Conservation (phyloP, 177 flowering plant species). For the Vitis hybrid region DNA sequence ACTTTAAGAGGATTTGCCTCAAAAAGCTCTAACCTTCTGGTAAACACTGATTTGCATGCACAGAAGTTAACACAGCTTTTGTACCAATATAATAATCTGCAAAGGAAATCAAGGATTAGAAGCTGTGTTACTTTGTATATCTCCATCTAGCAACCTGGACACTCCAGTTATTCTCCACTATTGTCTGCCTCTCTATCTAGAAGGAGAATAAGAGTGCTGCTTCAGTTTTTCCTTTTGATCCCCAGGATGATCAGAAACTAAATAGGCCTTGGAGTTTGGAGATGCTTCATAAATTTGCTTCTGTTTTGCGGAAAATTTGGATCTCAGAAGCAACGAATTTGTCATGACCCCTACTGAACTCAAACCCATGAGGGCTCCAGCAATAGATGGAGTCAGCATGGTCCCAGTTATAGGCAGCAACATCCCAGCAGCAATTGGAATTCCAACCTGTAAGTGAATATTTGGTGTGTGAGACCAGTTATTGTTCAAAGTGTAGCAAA, state of each 20-base stretch:
- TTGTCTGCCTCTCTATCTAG: conserved; percentile 21
- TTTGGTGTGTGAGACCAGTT: background rate
- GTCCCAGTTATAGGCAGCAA: conserved; percentile 85
- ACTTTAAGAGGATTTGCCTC: too few relatives aligned
- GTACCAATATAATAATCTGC: too few relatives aligned
- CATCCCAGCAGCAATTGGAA: conserved; percentile 92
- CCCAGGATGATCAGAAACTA: conserved; percentile 15
- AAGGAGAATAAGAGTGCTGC: conserved; percentile 18
- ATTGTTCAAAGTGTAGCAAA: background rate
- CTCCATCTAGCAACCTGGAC: too few relatives aligned
- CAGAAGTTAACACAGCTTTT: too few relatives aligned
- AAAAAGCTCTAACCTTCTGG: too few relatives aligned
- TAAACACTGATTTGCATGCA: too few relatives aligned
- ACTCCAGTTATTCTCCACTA: background rate
- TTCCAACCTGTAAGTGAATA: conserved; percentile 58
- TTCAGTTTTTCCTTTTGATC: conserved; percentile 21
- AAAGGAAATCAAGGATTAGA: too few relatives aligned
- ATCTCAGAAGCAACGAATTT: conserved; percentile 77
- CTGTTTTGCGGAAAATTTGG: conserved; percentile 49
- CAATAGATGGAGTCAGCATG: conserved; percentile 91
- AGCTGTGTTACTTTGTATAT: too few relatives aligned
- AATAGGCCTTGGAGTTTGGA: conserved; percentile 11
- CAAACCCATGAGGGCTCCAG: conserved; percentile 94
- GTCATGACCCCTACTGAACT: conserved; percentile 92
- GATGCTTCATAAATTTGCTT: conserved; percentile 15